phyloP scores from a whole-genome alignment of 2,329 filamentous ascomycete genomes.

The Fusarium sp. region DNA sequence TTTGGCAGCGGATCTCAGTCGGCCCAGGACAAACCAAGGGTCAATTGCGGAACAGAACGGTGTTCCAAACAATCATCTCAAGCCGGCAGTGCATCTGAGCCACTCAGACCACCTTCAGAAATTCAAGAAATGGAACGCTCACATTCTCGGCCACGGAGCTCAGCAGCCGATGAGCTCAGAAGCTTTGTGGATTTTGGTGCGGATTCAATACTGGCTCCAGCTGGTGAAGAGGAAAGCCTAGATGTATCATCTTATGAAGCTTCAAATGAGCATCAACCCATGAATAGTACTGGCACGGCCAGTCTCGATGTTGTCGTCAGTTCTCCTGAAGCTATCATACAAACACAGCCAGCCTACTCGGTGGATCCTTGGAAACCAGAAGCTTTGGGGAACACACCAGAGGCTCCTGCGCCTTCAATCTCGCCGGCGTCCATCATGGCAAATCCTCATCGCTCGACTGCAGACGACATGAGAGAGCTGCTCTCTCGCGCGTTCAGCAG shows the following conservation, averaged over 20 bases:
- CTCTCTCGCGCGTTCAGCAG: slow-evolving; percentile 36
- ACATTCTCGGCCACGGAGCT: slow-evolving; percentile 19
- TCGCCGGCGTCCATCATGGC: slow-evolving; percentile 45
- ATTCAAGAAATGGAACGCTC: slow-evolving; percentile 36
- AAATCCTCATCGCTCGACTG: slow-evolving; percentile 35
- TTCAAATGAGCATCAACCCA: neutral
- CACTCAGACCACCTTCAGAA: neutral
- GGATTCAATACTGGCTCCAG: slow-evolving; percentile 27
- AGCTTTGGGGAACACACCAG: slow-evolving; percentile 34
- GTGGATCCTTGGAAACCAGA: slow-evolving; percentile 45
- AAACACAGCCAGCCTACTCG: slow-evolving; percentile 32
- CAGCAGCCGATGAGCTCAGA: slow-evolving; percentile 41
- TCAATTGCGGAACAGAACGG: neutral
- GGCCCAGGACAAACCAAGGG: neutral
- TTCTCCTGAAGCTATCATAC: slow-evolving; percentile 30
- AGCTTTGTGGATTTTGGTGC: slow-evolving; percentile 41
- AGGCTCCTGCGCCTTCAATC: slow-evolving; percentile 41
- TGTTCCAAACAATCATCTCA: neutral
- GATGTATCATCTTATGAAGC: slow-evolving; percentile 8
- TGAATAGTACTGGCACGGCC: neutral
- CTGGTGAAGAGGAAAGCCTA: slow-evolving; percentile 22
- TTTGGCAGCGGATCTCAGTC: neutral
- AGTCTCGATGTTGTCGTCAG: slow-evolving; percentile 23
- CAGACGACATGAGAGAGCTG: slow-evolving; percentile 36
- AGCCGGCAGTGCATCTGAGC: neutral